Evolutionary conservation across 345 rosid species (phyloP).

Genomic region (Schrenkiella parvula): DNA sequence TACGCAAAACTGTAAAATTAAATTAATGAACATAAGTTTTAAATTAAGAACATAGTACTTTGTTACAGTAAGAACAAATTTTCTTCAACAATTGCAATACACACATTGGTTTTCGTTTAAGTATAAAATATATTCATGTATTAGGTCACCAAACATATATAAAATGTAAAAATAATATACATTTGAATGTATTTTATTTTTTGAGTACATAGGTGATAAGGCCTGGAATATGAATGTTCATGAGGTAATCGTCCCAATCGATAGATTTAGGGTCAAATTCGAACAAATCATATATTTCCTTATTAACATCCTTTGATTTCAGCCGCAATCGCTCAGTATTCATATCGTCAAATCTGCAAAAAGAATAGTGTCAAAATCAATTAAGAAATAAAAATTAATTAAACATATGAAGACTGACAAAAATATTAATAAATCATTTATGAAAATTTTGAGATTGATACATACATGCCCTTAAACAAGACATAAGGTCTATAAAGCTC

Average conservation of each 20-base stretch:
- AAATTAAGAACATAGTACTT: not conserved
- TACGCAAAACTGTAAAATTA: not conserved
- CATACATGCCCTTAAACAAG: conserved; percentile 75
- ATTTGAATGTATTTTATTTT: not conserved
- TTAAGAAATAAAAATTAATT: not conserved
- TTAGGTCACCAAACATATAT: not conserved
- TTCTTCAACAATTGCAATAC: not conserved
- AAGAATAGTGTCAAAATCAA: not conserved
- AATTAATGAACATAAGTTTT: not conserved
- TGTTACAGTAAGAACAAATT: not conserved
- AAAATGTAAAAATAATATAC: not conserved
- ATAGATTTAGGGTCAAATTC: conserved; percentile 53
- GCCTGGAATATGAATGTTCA: conserved; percentile 59
- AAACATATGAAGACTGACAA: not conserved
- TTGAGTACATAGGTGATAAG: conserved; percentile 46
- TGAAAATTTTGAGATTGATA: not conserved
- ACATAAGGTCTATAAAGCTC: conserved; percentile 80
- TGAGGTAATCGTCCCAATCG: conserved; percentile 63
- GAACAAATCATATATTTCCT: conserved; percentile 35
- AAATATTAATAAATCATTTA: not conserved
- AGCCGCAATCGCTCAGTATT: conserved; percentile 48
- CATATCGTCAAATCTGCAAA: conserved; percentile 57
- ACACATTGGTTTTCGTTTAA: not conserved
- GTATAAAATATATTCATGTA: not conserved
- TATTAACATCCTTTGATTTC: conserved; percentile 30